Evolutionary conservation across 73 alveolate genomes (phyloP).

Genomic region (Paramecium bursaria): DNA sequence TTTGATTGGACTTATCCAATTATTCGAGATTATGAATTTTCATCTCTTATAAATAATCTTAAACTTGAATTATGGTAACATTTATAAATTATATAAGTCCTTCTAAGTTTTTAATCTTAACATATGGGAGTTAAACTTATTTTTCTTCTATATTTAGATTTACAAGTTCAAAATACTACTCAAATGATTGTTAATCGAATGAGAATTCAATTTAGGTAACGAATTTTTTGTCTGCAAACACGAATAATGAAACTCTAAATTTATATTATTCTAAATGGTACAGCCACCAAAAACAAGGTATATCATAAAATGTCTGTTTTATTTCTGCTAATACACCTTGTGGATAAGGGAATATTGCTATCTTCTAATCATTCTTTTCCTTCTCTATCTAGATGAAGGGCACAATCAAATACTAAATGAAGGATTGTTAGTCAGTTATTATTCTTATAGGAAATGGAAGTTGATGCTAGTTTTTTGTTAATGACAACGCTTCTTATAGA

Average conservation of each 20-base stretch:
- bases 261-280: not conserved
- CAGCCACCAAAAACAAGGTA: slow-evolving; percentile 24
- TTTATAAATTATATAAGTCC: no score
- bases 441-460: slow-evolving; percentile 38
- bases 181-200: slow-evolving; percentile 12
- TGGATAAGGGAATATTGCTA: slow-evolving; percentile 46
- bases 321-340: slow-evolving; percentile 11
- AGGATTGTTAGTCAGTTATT: slow-evolving; percentile 16
- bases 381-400: slow-evolving; percentile 12
- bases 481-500: not conserved
- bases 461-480: not conserved
- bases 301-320: not conserved
- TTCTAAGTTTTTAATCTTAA: no score
- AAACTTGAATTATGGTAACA: no score
- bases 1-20: no score
- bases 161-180: not conserved
- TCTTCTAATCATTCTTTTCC: slow-evolving; percentile 20
- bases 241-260: not conserved
- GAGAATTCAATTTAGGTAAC: not conserved
- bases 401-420: slow-evolving; percentile 33
- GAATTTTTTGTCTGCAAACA: not conserved
- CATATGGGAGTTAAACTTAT: no score
- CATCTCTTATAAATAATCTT: no score
- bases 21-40: no score
- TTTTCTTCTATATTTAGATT: slow-evolving; percentile 30